These are phyloP conservation scores for Citrullus mucosospermus DNA, from an alignment of 306 rosid species.

Conservation along the genomic window DNA sequence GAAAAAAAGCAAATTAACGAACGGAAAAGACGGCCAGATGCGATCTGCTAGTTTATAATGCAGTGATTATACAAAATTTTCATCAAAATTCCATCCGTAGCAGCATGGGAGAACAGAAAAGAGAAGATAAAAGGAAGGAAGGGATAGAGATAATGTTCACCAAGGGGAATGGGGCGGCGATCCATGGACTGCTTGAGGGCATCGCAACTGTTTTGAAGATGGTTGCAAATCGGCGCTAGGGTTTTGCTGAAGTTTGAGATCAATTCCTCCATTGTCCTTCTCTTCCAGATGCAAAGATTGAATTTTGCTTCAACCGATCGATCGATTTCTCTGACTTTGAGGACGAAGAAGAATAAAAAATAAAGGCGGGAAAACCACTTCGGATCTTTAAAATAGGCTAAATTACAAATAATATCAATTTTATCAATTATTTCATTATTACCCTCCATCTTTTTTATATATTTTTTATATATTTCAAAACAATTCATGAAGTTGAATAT, in stretches of 20 bases:
- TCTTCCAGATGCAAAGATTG: neutral
- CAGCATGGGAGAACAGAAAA: too few species aligned
- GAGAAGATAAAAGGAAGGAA: neutral
- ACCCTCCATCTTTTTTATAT: too few species aligned
- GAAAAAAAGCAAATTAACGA: neutral
- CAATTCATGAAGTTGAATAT: too few species aligned
- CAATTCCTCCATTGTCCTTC: constrained; percentile 38
- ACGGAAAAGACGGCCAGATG: neutral
- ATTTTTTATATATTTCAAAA: too few species aligned
- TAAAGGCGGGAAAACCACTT: neutral
- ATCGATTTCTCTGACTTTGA: neutral
- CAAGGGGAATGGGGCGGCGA: constrained; percentile 88
- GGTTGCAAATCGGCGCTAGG: constrained; percentile 58
- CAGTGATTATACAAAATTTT: neutral
- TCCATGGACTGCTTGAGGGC: constrained; percentile 67
- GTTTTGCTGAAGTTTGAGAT: constrained; percentile 42
- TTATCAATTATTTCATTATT: too few species aligned
- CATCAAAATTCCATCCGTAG: neutral
- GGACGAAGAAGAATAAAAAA: neutral
- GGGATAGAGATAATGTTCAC: constrained; percentile 8
- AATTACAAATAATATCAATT: too few species aligned
- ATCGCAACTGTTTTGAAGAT: constrained; percentile 47
- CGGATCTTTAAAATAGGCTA: neutral
- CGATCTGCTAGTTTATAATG: neutral
- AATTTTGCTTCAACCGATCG: neutral